Evolutionary conservation across 441 rosid species (phyloP).

Genomic region (Cnidoscolus chayamansa): DNA sequence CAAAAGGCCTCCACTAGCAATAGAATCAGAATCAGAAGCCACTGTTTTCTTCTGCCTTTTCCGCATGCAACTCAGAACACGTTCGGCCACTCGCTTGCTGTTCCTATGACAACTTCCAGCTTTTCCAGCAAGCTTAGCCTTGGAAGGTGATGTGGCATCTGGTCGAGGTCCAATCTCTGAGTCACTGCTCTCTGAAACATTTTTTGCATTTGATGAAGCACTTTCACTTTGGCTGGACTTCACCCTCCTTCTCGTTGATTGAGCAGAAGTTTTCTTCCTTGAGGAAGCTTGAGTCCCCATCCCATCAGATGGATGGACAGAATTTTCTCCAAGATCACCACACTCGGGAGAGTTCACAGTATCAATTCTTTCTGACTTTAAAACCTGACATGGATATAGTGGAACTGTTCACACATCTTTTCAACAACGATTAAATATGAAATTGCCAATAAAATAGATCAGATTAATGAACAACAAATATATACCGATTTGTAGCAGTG

Average conservation of each 20-base stretch:
- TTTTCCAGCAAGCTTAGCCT: slow-evolving; percentile 57
- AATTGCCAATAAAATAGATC: slow-evolving; percentile 13
- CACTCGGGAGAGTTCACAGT: slow-evolving; percentile 31
- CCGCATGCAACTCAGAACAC: slow-evolving; percentile 64
- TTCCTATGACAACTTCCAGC: slow-evolving; percentile 65
- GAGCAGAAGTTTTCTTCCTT: slow-evolving; percentile 52
- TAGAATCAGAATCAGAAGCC: slow-evolving; percentile 70
- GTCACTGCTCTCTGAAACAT: slow-evolving; percentile 74
- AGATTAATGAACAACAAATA: slow-evolving; percentile 15
- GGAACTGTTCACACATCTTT: slow-evolving; percentile 21
- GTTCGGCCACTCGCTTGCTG: slow-evolving; percentile 88
- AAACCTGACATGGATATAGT: slow-evolving; percentile 43
- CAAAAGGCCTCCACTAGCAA: slow-evolving; percentile 56
- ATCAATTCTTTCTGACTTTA: slow-evolving; percentile 50
- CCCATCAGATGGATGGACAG: slow-evolving; percentile 53
- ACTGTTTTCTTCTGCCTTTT: slow-evolving; percentile 80
- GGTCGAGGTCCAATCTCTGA: slow-evolving; percentile 70
- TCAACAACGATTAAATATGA: slow-evolving; percentile 13
- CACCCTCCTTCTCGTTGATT: slow-evolving; percentile 42
- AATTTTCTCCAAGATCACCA: slow-evolving; percentile 48
- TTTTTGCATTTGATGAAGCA: slow-evolving; percentile 84
- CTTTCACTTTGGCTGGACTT: slow-evolving; percentile 83
- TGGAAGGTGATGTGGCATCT: slow-evolving; percentile 54
- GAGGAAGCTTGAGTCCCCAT: slow-evolving; percentile 37
- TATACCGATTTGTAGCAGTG: slow-evolving; percentile 72